Percentiles rank a stretch among this genome's conserved stretches.
phyloP scores from a whole-genome alignment of 2,329 filamentous ascomycete genomes.

The Penicillium sp. region DNA sequence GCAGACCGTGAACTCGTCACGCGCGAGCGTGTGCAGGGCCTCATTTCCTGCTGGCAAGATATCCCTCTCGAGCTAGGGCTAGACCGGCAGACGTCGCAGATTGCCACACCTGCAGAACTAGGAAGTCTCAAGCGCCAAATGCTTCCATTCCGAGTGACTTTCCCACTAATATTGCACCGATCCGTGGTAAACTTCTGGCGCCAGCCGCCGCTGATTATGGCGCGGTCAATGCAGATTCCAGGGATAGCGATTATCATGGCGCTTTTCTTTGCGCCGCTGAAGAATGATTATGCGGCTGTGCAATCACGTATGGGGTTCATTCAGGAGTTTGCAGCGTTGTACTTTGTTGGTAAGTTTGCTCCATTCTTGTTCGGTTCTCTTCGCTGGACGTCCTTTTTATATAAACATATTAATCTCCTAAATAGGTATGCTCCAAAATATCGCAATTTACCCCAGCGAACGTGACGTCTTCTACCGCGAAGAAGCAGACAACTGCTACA shows the following conservation, averaged over 20 bases:
- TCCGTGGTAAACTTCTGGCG: slow-evolving; percentile 68
- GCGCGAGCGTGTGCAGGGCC: slow-evolving; percentile 59
- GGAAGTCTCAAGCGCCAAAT: slow-evolving; percentile 66
- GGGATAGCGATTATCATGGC: slow-evolving; percentile 63
- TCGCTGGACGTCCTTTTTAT: background rate
- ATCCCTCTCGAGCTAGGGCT: slow-evolving; percentile 14
- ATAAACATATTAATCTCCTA: background rate
- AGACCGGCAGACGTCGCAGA: slow-evolving; percentile 38
- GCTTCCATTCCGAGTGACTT: slow-evolving; percentile 61
- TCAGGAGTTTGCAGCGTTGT: slow-evolving; percentile 64
- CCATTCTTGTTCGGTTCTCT: background rate
- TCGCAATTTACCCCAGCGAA: slow-evolving; percentile 70
- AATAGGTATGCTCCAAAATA: slow-evolving; percentile 73
- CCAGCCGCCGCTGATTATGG: slow-evolving; percentile 63
- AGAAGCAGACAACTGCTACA: slow-evolving; percentile 70
- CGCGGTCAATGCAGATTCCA: slow-evolving; percentile 66
- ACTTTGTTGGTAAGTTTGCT: slow-evolving; percentile 37
- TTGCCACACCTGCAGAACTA: slow-evolving; percentile 69
- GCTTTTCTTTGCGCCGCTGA: slow-evolving; percentile 70
- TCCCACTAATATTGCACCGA: slow-evolving; percentile 67
- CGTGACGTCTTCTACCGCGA: slow-evolving; percentile 76
- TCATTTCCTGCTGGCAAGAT: slow-evolving; percentile 58
- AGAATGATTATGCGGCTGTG: slow-evolving; percentile 66
- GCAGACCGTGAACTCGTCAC: slow-evolving; percentile 62
- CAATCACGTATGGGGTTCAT: slow-evolving; percentile 74